Evolutionary conservation across 2,329 filamentous ascomycete species (phyloP).

Genomic region (Rhynchosporium agropyri): DNA sequence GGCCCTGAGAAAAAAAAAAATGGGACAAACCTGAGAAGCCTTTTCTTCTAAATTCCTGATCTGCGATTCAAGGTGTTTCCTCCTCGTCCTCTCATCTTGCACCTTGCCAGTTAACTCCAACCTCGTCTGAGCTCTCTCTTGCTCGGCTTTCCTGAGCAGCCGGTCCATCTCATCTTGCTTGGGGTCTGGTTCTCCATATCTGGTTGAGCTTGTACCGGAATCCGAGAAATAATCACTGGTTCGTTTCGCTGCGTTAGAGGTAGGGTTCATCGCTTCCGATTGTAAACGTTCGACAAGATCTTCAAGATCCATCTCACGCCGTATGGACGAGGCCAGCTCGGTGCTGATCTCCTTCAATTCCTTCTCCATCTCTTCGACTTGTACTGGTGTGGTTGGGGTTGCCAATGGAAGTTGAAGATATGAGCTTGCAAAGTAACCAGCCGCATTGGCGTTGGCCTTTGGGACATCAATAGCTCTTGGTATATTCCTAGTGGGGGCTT

Average conservation of each 20-base stretch:
- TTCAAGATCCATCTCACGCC: conserved; percentile 93
- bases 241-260: conserved; percentile 60
- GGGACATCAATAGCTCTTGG: conserved; percentile 43
- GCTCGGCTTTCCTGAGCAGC: conserved; percentile 80
- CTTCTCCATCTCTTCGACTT: conserved; percentile 88
- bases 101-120: conserved; percentile 83
- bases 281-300: conserved; percentile 89
- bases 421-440: conserved; percentile 39
- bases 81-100: conserved; percentile 78
- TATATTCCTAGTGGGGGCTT: conserved; percentile 40
- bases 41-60: conserved; percentile 81
- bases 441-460: conserved; percentile 47
- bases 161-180: conserved; percentile 76
- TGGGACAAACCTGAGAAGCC: conserved; percentile 60
- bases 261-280: conserved; percentile 65
- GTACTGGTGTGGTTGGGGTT: conserved; percentile 47
- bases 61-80: conserved; percentile 79
- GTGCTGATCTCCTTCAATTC: conserved; percentile 91
- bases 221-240: conserved; percentile 99
- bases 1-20: conserved; percentile 7
- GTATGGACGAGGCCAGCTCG: conserved; percentile 90
- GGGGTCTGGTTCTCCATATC: conserved; percentile 63
- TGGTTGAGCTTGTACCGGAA: conserved; percentile 84
- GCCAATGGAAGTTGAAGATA: conserved; percentile 40
- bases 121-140: conserved; percentile 85